Base-by-base conservation (phyloP, 2,329 filamentous ascomycete species). In the Cercospora canescens region DNA sequence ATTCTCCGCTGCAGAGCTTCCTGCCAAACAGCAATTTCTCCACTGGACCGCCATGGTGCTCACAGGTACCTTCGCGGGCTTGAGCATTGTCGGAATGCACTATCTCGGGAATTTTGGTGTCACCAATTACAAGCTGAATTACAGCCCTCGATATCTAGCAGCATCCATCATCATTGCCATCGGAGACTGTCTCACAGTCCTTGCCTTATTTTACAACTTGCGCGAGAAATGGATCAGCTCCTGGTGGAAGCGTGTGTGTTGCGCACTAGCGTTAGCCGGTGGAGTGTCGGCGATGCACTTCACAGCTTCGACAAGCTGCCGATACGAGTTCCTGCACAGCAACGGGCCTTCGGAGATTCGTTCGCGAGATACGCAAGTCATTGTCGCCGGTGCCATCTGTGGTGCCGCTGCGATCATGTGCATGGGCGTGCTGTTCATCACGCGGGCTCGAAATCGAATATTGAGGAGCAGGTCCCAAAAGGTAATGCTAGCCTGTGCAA, bases 271-370 rank as follows among this genome's bases (percentile, higher is more conserved):
- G 18, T 83, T 96, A 45, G 90, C 91, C 8, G 83, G 86, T 16
- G 91, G 90, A 45, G 91, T 95, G 2, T 93, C 89, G 9, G 91
- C 91, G n/a, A 95, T 96, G 92, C 92, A 96, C 79, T 96, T 92
- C 90, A 90, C 90, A 63, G 92, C 90, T 34, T 85, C 89, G 3
- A 84, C 87, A 11, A 91, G 91, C 16, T 95, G 91, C 3, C 76
- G 78, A 8, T 95, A 94, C 76, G 83, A 83, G 50, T 78, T 92
- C 60, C 77, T 84, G 69, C 75, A 82, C 52, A 76, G 84, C 60
- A 80, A 81, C 57, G 70, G 80, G 34, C 71, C 69, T 35, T 66
- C 76, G 14, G 76, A 74, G 48, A 79, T 80, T 56, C 76, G 81
- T 56, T 77, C 87, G 8, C 83, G 88, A 58, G 88, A 88, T 62